Evolutionary conservation across 2,329 filamentous ascomycete species (phyloP).

Genomic region (Exserohilum rostratum): DNA sequence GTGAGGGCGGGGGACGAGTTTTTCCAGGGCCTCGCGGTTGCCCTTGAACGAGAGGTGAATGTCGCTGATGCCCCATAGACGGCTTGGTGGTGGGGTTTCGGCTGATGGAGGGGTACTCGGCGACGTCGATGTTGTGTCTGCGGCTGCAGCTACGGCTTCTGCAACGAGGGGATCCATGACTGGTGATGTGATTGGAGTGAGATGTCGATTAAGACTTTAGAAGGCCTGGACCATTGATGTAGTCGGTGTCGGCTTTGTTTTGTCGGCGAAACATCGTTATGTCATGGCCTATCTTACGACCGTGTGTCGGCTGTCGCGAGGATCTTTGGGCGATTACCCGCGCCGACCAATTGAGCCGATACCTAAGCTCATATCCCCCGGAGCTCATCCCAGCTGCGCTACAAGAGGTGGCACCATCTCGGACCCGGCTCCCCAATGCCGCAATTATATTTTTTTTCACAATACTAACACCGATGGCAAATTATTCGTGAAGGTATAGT

Average conservation of each 20-base stretch:
- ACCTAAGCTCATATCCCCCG: background rate
- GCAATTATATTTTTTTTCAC: background rate
- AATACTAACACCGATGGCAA: background rate
- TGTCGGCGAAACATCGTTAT: background rate
- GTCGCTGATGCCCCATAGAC: slow-evolving; percentile 55
- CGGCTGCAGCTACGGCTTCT: slow-evolving; percentile 13
- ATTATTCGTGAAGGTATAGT: background rate
- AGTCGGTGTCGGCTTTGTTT: background rate
- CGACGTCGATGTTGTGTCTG: slow-evolving; percentile 8
- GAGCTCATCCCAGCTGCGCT: no score
- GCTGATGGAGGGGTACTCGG: slow-evolving; percentile 16
- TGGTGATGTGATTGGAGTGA: background rate
- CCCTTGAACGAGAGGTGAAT: slow-evolving; percentile 55
- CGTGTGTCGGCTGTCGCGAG: slow-evolving; percentile 4
- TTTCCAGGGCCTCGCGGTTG: slow-evolving; percentile 53
- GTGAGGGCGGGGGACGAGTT: slow-evolving; percentile 47
- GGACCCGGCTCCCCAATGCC: slow-evolving; percentile 4
- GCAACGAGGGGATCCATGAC: slow-evolving; percentile 34
- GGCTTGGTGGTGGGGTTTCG: slow-evolving; percentile 23
- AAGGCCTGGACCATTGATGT: background rate
- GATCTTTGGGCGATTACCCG: background rate
- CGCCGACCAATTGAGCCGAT: slow-evolving; percentile 3
- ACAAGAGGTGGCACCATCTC: background rate
- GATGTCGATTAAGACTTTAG: background rate
- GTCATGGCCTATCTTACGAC: background rate